Percentiles rank a stretch among this genome's conserved stretches.
Conservation (phyloP, 2,329 filamentous ascomycete genomes). For the Fusarium hostae region DNA sequence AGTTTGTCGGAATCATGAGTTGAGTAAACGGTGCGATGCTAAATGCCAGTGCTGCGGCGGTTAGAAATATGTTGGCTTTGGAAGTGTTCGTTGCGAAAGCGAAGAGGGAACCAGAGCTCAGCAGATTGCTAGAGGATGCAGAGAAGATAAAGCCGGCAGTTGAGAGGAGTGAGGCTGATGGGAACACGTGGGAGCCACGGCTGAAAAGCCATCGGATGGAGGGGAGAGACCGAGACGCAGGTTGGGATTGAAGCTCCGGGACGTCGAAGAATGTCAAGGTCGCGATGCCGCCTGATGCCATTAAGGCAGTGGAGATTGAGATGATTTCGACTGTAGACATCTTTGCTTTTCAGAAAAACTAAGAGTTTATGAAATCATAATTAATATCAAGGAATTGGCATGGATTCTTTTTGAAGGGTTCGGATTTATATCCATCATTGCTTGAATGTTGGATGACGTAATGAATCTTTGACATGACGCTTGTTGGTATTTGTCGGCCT, state of each 20-base stretch:
- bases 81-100: neutral
- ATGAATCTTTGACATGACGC: neutral
- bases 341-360: no score
- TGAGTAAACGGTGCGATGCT: conserved; percentile 6
- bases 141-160: neutral
- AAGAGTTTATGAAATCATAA: neutral
- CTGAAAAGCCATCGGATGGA: neutral
- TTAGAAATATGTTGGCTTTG: neutral
- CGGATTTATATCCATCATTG: neutral
- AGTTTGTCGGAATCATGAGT: conserved; percentile 12
- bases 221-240: neutral
- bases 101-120: accelerated
- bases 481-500: neutral
- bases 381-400: accelerated
- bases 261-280: conserved; percentile 12
- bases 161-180: neutral
- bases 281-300: conserved; percentile 10
- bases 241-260: conserved; percentile 13
- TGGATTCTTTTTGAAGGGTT: no score
- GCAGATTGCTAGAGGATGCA: neutral
- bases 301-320: neutral
- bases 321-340: neutral
- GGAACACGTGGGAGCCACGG: neutral
- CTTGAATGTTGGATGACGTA: neutral
- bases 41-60: neutral